These are phyloP conservation scores for Talaromyces proteolyticus DNA, from an alignment of 495 filamentous ascomycete genomes.

Conservation along the genomic window DNA sequence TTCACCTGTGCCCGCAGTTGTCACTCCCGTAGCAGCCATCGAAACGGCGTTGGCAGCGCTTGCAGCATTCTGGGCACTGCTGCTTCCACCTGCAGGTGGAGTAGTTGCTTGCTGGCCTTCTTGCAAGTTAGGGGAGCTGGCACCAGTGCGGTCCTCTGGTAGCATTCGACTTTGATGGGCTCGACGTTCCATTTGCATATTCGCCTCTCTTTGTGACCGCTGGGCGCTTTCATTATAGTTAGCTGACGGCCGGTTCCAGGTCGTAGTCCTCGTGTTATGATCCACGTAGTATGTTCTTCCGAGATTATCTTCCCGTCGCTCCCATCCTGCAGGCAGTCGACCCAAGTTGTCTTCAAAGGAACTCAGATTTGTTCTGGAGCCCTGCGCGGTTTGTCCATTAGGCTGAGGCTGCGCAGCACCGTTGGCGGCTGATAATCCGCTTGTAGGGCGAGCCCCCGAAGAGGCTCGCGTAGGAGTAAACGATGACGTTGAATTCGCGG, in stretches of 20 bases:
- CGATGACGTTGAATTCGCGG: conserved; percentile 28
- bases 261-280: conserved; percentile 94
- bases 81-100: conserved; percentile 36
- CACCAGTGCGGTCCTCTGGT: conserved; percentile 90
- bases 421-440: conserved; percentile 12
- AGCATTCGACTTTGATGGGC: conserved; percentile 93
- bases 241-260: conserved; percentile 84
- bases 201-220: conserved; percentile 72
- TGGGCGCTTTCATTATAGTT: conserved; percentile 75
- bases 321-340: conserved; percentile 89
- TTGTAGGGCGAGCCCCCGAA: conserved; percentile 26
- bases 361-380: conserved; percentile 58
- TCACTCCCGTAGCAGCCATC: conserved; percentile 93
- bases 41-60: conserved; percentile 53
- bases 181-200: conserved; percentile 84
- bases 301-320: conserved; percentile 90
- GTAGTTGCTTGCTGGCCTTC: conserved; percentile 54
- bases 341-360: conserved; percentile 95
- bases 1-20: conserved; percentile 90
- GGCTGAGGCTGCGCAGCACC: conserved; percentile 25
- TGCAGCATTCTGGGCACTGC: conserved; percentile 42
- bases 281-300: conserved; percentile 99
- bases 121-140: conserved; percentile 79
- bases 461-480: conserved; percentile 34
- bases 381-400: conserved; percentile 24